Base-by-base conservation (phyloP, 2,329 filamentous ascomycete genomes). In the Tolypocladium amazonense region DNA sequence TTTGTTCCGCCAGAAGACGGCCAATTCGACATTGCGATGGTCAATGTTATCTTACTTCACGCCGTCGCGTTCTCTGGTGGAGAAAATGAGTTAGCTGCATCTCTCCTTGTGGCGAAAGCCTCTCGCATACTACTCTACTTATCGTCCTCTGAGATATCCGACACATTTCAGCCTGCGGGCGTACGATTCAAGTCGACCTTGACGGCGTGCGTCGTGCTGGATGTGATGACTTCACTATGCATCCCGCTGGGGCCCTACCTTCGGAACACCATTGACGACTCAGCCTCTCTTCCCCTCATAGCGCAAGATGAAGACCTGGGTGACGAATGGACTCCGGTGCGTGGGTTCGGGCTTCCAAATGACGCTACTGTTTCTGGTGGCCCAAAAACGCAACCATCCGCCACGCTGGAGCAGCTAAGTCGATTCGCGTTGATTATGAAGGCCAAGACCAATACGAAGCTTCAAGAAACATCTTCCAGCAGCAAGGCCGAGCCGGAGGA, bases 21-120 rank as follows among this genome's bases (percentile, higher is more conserved):
- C 18, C 70, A 70, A 3, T 75, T 78, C 60, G 77, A 82, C 54
- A 65, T 80, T 15, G 77, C 68, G 11, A 67, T 69, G 41, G 64
- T 70, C 7, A 65, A 64, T 52, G 67, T 71, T 4, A 64, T 86
- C 5, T 69, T 87, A 1, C 75, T 88, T 0, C 75, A 90, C 2
- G 79, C 84, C 2, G 72, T 91, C 3, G 74, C 88, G 27, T 84
- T 87, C 50, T 72, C 90, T n/a, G 82, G 81, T 0, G 79, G 80
- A 56, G 77, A 80, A 23, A 77, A 82, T n/a, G 76, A 78, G 39
- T 76, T 76, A 18, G 72, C 81, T 2, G 87, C 88, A 1, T 89
- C 88, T 80, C 68, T 88, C 4, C 70, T 88, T 1, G 76, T 88
- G 25, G 87, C 87, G 0, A 77, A 81, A 61, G 87, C 87, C n/a